Base-by-base conservation (phyloP, 164 flowering plant genomes). In the Sextonia rubra region DNA sequence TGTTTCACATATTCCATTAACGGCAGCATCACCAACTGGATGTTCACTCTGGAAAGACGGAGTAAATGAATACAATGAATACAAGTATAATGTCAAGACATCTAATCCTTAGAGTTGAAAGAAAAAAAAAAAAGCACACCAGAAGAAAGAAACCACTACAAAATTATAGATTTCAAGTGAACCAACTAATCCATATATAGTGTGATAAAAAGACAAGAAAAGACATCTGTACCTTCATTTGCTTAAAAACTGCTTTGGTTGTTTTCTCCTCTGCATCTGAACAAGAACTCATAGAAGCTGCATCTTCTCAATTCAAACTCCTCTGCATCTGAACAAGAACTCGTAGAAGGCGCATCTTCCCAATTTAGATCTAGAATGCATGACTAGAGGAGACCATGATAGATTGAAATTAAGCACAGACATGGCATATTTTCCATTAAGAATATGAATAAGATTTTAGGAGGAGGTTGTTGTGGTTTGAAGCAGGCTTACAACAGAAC, bases 251-350 rank as follows among this genome's bases (percentile, higher is more conserved):
- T 66, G 89, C 83, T 74, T 77, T 82, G 58, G n/a, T n/a, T n/a
- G 85, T 80, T 18, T 83, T 87, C 82, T 88, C n/a, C 79, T 93
- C 92, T 55, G 83, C 91, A 80, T 85, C 92, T n/a, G 88, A 86
- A 2, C 80, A 70, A 30, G 89, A 85, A 75, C 80, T 73, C 3
- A 79, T 73, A 30, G 87, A 85, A 30, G 78, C 70, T 70, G 76
- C 88, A 82, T 87, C 90, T 67, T 85, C 91, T 85, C 79, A 79
- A 56, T 75, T n/a, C n/a, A n/a, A n/a, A n/a, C n/a, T n/a, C n/a
- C n/a, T n/a, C n/a, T n/a, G n/a, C n/a, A n/a, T n/a, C n/a, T n/a
- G n/a, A n/a, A n/a, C n/a, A n/a, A n/a, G n/a, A n/a, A n/a, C n/a
- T n/a, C n/a, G n/a, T n/a, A n/a, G n/a, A n/a, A n/a, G n/a, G n/a